Base-by-base conservation (phyloP, 768 basidiomycete genomes). In the Suillus fuscotomentosus region DNA sequence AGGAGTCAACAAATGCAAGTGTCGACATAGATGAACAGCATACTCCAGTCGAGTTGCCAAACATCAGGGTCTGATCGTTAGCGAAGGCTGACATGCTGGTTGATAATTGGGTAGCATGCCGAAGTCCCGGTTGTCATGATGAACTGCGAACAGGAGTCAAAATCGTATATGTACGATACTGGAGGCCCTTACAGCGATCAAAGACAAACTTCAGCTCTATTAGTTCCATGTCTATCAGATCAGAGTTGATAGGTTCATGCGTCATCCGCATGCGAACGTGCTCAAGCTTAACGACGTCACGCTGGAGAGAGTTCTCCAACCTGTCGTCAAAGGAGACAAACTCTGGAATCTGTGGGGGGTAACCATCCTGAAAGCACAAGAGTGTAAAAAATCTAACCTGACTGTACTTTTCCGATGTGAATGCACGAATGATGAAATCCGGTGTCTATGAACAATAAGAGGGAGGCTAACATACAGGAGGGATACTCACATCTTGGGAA, bases 81-180 rank as follows among this genome's bases (percentile, higher is more conserved):
- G 82, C 6, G 83, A 76, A 11, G 79, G 72, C 24, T 77, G 79
- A 42, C 72, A 75, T 48, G 71, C 78, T 0, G 92, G 91, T 69
- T 96, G 94, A 69, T 92, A 91, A 73, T 88, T 88, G 8, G 90
- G 86, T 31, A 96, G 77, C 55, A 95, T 87, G 45, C 82, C 81
- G 69, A 90, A 89, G 77, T 97, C 95, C 9, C 95, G 89, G 74
- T 97, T 96, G 75, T 97, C 95, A 62, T 88, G 82, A 67, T 95
- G 91, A 63, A 81, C 89, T 91, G 70, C n/a, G 66, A 68, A 22
- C 45, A 22, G 27, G 34, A 60, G n/a, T 63, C 59, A 47, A 24
- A 45, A 41, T 64, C 47, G 15, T 20, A 45, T 36, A n/a, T 42
- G 34, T 61, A 34, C 65, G 42, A 61, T 45, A 13, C 22, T 34